A percentile compares a stretch with the other conserved stretches of the same genome.
Evolutionary conservation across 1,139 yeast species (phyloP).

Genomic region (Arxiozyma telluris): DNA sequence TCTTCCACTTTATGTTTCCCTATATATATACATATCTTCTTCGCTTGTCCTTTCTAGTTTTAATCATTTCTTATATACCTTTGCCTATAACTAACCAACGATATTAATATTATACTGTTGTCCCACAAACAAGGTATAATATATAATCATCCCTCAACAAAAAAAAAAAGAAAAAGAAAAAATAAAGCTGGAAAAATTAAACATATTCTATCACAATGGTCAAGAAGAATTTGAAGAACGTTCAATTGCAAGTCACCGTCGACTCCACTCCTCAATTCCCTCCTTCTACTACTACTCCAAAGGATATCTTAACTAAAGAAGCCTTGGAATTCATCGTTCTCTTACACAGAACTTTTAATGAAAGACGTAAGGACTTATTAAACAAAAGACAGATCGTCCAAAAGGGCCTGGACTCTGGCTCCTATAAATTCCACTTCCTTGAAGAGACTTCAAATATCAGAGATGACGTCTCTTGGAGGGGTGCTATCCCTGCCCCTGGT

Average conservation of each 20-base stretch:
- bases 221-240: constrained; percentile 42
- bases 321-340: constrained; percentile 65
- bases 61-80: too few species aligned
- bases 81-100: too few species aligned
- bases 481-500: constrained; percentile 59
- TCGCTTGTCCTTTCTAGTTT: too few species aligned
- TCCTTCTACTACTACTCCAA: constrained; percentile 43
- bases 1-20: too few species aligned
- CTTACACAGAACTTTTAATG: constrained; percentile 63
- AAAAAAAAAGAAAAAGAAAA: background rate
- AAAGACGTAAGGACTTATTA: constrained; percentile 48
- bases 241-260: constrained; percentile 55
- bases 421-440: constrained; percentile 46
- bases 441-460: constrained; percentile 60
- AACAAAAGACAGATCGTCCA: constrained; percentile 55
- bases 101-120: too few species aligned
- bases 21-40: too few species aligned
- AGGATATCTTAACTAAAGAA: constrained; percentile 41
- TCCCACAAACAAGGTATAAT: too few species aligned
- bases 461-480: constrained; percentile 67
- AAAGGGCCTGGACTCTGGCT: constrained; percentile 50
- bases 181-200: background rate
- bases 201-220: constrained; percentile 14
- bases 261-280: constrained; percentile 51
- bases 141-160: too few species aligned